phyloP scores from a whole-genome alignment of 805 yeast genomes.

The Yarrowia yakushimensis region DNA sequence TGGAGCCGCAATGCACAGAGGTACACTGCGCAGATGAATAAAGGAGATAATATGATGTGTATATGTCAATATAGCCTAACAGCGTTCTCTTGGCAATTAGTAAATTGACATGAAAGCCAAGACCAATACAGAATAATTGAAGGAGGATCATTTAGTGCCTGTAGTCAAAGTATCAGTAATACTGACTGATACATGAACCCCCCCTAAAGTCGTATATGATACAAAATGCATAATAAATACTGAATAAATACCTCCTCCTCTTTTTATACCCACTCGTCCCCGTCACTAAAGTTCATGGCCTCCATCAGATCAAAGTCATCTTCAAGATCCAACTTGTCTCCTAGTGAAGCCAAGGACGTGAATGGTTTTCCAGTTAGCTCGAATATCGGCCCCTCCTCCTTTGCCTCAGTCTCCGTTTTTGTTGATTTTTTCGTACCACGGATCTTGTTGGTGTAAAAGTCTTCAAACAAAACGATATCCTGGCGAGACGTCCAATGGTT shows the following conservation, averaged over 20 bases:
- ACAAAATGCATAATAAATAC: background rate
- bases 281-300: background rate
- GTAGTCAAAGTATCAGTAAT: no score
- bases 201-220: no score
- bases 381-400: background rate
- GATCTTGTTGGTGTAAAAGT: background rate
- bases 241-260: background rate
- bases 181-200: no score
- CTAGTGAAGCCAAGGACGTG: background rate
- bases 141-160: no score
- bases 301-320: conserved; percentile 11
- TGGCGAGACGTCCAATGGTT: background rate
- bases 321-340: background rate
- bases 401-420: background rate
- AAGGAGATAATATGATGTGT: no score
- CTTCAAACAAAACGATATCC: background rate
- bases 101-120: no score
- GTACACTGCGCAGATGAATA: no score
- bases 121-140: no score
- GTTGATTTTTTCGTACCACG: background rate
- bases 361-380: conserved; percentile 5
- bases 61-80: no score
- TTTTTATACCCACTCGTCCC: background rate
- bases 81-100: no score
- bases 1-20: background rate